Percentiles rank a stretch among this genome's conserved stretches.
These are phyloP conservation scores for Caryopteris hybrid DNA, from an alignment of 305 asterid genomes.

Conservation along the genomic window DNA sequence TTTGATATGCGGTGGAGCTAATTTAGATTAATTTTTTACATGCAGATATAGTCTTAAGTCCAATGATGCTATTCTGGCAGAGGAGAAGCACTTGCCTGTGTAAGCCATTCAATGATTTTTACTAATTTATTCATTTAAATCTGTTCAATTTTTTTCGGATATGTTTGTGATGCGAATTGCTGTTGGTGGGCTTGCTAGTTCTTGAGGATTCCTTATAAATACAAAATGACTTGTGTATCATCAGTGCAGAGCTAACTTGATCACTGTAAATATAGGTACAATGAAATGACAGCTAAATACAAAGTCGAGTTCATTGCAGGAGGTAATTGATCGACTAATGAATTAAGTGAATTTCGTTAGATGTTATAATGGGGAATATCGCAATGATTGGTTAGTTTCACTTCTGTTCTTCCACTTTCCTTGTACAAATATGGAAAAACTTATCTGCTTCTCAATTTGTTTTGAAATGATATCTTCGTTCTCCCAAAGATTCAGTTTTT, in stretches of 20 bases:
- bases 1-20: conserved; percentile 11
- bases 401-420: too few relatives aligned
- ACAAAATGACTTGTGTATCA: neutral
- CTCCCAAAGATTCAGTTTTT: too few relatives aligned
- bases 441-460: too few relatives aligned
- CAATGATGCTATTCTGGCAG: conserved; percentile 90
- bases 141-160: conserved; percentile 26
- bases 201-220: neutral
- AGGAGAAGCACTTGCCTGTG: conserved; percentile 90
- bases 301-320: conserved; percentile 78
- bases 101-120: conserved; percentile 30
- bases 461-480: too few relatives aligned
- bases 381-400: too few relatives aligned
- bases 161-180: neutral
- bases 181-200: neutral
- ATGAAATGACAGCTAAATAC: conserved; percentile 61
- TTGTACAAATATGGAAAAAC: too few relatives aligned
- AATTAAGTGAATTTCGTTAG: too few relatives aligned
- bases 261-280: conserved; percentile 46
- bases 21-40: conserved; percentile 22
- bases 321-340: conserved; percentile 37
- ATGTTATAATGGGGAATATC: too few relatives aligned
- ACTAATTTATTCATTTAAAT: neutral
- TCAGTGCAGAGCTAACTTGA: neutral
- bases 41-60: conserved; percentile 49